Evolutionary conservation across 176 grass and related monocot species (phyloP), one percentile per base, ranked within the genome.

Genomic region (Phoenix dactylifera): DNA sequence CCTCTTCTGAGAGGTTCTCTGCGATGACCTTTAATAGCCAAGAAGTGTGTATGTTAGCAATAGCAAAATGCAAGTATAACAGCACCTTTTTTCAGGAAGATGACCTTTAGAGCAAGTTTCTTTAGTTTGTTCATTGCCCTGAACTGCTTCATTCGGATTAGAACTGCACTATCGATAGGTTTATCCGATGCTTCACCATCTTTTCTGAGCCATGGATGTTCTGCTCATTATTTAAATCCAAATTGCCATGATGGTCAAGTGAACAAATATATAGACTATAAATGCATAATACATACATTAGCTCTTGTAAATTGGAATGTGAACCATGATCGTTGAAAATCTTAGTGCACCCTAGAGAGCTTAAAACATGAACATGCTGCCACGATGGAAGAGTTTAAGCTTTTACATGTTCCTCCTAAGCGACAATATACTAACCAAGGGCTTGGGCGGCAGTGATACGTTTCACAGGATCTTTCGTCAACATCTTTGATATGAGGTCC

Each of bases 41-140:
- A 76, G 18, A 58, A 24, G 39, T 44, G 9, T 44, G 0, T 29
- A 4, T 2, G 15, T 82, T 18, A 80, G 24, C 15, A 68, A 23
- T 58, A 59, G 4, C 35, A 7, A 17, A 39, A 18, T 18, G 26
- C 25, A n/a, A 10, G 5, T 44, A 12, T 44, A 44, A 44, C 35
- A 44, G 35, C 35, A 44, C 35, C 9, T 44, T 7, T 52, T 19
- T 57, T 63, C 39, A 60, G 70, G 62, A 66, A 6, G 59, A 65
- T 63, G 24, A 95, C 91, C 91, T 87, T 84, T 24, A 96, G 74
- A 12, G 91, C 86, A 24, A 96, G 57, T 66, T 87, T 88, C 78
- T 95, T 95, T 52, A 90, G 74, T 59, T 90, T 90, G 83, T 90
- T 95, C 77, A 89, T 95, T 65, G 80, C 91, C 35, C 72, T 82